Evolutionary conservation across 345 rosid species (phyloP), one percentile per base, ranked within the genome.

Genomic region (Gossypioides kirkii): DNA sequence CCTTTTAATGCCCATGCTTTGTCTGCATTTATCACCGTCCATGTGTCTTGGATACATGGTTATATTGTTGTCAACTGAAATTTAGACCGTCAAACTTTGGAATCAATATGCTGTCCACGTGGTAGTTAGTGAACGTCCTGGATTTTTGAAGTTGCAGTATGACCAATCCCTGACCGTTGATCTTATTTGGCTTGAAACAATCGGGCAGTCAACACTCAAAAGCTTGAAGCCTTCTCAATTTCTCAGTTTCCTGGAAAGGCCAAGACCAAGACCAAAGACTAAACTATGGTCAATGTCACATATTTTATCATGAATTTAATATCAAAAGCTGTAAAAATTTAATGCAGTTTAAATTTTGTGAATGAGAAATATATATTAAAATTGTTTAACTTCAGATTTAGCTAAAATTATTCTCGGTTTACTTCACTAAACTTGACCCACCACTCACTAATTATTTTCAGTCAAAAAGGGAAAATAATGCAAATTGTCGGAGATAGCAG

Each of bases 81-180:
- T n/a, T 42, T 55, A 38, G 74, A 77, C 58, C 82, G 56, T 45
- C 66, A 61, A 78, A 71, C 64, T 28, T 0, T 76, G 78, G 61
- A 2, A 14, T 42, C 12, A 32, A 13, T 43, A 18, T 45, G 36
- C 64, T 55, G 54, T 45, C 53, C 53, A 65, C 18, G 54, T 65
- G 52, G 22, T 43, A 45, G 18, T 36, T 17, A 6, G 69, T 61
- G 3, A 49, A 68, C 68, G 68, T 46, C 47, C 6, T 62, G 14
- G 49, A 62, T 32, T 70, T 55, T 54, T 32, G 41, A 52, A 43
- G n/a, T 77, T 62, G 26, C 14, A 18, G 23, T 62, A 7, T 18
- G 42, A 61, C 13, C 66, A 52, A 75, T 60, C 88, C 88, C 86
- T 72, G 80, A 76, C 86, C 86, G 80, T 73, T 32, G 76, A 83